Percentiles rank a stretch among this genome's conserved stretches.
Evolutionary conservation across 495 filamentous ascomycete species (phyloP).

Genomic region (Aspergillus steynii): DNA sequence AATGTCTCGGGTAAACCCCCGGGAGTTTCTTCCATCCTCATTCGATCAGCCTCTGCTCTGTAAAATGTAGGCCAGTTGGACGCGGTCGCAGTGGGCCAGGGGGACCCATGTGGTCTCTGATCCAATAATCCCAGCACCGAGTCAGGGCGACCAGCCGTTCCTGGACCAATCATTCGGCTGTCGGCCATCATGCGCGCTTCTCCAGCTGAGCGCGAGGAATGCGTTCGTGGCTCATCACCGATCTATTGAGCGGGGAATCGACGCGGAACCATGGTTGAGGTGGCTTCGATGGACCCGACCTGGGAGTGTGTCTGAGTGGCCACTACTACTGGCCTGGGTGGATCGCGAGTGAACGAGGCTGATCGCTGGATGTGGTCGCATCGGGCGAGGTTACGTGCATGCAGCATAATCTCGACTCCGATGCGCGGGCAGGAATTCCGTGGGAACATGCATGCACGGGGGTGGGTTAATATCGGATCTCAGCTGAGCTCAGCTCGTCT

Average conservation of each 20-base stretch:
- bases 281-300: not conserved
- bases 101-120: not conserved
- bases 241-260: not conserved
- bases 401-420: no score
- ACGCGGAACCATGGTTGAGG: not conserved
- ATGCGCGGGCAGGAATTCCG: no score
- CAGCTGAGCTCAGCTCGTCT: not conserved
- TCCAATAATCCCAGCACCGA: no score
- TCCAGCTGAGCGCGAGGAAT: not conserved
- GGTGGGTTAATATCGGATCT: not conserved
- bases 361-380: no score
- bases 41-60: not conserved
- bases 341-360: not conserved
- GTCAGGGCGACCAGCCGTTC: no score
- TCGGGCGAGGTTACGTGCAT: no score
- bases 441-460: no score
- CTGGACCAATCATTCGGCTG: not conserved
- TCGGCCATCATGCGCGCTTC: not conserved
- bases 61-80: not conserved
- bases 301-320: not conserved
- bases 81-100: not conserved
- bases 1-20: not conserved
- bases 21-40: not conserved
- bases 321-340: not conserved
- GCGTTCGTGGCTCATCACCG: not conserved